A percentile compares a stretch with the other conserved stretches of the same genome.
These are phyloP conservation scores for Cornus suecica DNA, from an alignment of 148 eudicot species.

Conservation along the genomic window DNA sequence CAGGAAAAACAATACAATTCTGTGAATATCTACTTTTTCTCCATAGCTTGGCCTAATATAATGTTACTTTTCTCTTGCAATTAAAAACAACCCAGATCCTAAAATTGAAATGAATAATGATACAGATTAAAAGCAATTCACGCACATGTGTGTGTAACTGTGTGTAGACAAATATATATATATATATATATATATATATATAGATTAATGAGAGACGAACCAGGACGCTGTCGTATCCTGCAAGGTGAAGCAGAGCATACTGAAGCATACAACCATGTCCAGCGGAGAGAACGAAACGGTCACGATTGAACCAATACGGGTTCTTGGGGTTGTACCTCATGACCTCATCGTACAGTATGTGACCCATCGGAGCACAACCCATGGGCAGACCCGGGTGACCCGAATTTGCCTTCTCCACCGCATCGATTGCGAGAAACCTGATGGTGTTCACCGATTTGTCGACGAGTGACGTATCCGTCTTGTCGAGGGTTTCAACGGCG, in stretches of 20 bases:
- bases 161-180: too few species aligned
- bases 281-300: constrained; percentile 89
- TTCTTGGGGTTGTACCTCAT: constrained; percentile 92
- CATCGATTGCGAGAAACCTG: constrained; percentile 81
- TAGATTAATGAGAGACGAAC: constrained; percentile 21
- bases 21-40: too few species aligned
- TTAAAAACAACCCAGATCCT: not conserved
- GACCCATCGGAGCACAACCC: constrained; percentile 99
- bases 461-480: constrained; percentile 35
- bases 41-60: too few species aligned
- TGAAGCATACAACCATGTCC: constrained; percentile 98
- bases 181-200: not conserved
- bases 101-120: too few species aligned
- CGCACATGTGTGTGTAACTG: not conserved
- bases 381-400: constrained; percentile 99
- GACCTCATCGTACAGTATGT: constrained; percentile 82
- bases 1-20: not conserved
- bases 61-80: not conserved
- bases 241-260: constrained; percentile 92
- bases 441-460: constrained; percentile 78
- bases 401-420: constrained; percentile 95
- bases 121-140: constrained; percentile 2
- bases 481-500: constrained; percentile 44
- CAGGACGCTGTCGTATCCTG: constrained; percentile 86
- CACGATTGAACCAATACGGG: constrained; percentile 90